Evolutionary conservation across 2,329 filamentous ascomycete species (phyloP), one percentile per base, ranked within the genome.

Genomic region (Lasiodiplodia theobromae): DNA sequence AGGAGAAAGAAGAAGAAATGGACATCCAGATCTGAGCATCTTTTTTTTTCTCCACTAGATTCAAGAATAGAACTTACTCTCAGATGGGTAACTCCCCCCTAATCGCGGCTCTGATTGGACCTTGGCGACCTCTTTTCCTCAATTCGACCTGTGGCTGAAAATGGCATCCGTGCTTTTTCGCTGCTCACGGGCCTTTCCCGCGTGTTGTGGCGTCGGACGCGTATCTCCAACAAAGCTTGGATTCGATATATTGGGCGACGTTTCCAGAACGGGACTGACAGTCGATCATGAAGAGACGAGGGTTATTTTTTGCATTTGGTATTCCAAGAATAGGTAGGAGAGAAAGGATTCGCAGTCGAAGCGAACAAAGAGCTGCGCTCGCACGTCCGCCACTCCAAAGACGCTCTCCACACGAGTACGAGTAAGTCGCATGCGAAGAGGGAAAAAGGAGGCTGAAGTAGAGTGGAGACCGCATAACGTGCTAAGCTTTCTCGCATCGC

Each of bases 221-320:
- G 28, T 6, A 56, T 37, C 53, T 37, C 53, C 21, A 38, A 4
- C 53, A 56, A 21, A 56, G 51, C 51, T 53, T 53, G 23, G 51
- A 56, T 34, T 56, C 53, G 53, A 56, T 56, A 34, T 56, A 56
- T 56, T 56, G 53, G 10, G n/a, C 31, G 14, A 21, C 11, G 25
- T 53, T 53, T 31, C 28, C 28, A 53, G 28, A 47, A 47, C 44
- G 44, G 51, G 51, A 53, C 3, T 16, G 5, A 8, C 16, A 16
- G 44, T 47, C n/a, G 53, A 56, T 56, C 53, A 34, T 16, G 16
- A 23, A 2, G 40, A 44, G 44, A 47, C 44, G 44, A 21, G 44
- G n/a, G 44, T n/a, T n/a, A 47, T 47, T n/a, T 44, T 28, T 21
- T 60, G n/a, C 38, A 60, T 60, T 53, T 60, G 56, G 56, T 60